phyloP scores from a whole-genome alignment of 2,329 filamentous ascomycete genomes.

The Colletotrichum lentis region DNA sequence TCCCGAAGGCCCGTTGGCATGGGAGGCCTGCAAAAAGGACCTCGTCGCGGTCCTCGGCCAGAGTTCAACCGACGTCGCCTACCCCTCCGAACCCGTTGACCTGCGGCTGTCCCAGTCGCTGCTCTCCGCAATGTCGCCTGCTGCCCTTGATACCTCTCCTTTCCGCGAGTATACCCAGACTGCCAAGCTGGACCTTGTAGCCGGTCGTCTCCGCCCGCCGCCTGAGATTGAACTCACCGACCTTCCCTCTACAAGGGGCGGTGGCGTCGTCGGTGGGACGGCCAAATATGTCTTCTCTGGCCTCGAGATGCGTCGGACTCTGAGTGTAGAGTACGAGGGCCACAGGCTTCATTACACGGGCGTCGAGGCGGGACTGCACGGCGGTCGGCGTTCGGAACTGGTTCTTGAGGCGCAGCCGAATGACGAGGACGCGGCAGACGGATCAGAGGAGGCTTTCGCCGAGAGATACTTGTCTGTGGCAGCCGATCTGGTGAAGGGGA shows the following conservation, averaged over 20 bases:
- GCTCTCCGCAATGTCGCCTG: conserved; percentile 41
- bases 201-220: conserved; percentile 54
- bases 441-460: background rate
- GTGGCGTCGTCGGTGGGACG: background rate
- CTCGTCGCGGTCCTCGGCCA: conserved; percentile 52
- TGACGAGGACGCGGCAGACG: background rate
- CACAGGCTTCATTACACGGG: conserved; percentile 61
- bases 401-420: conserved; percentile 48
- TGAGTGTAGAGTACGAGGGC: conserved; percentile 53
- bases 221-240: conserved; percentile 41
- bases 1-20: conserved; percentile 32
- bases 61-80: conserved; percentile 54
- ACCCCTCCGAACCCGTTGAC: conserved; percentile 58
- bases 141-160: conserved; percentile 41
- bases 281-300: conserved; percentile 55
- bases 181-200: conserved; percentile 57
- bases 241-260: background rate
- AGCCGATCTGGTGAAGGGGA: conserved; percentile 14
- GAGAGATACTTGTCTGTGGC: conserved; percentile 9
- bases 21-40: conserved; percentile 40
- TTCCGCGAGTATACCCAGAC: conserved; percentile 55
- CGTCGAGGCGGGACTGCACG: conserved; percentile 61
- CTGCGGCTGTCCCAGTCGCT: conserved; percentile 55
- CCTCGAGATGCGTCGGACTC: conserved; percentile 60
- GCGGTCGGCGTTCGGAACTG: conserved; percentile 61